These are phyloP conservation scores for Fragaria iinumae DNA, from an alignment of 306 rosid genomes.

Conservation along the genomic window DNA sequence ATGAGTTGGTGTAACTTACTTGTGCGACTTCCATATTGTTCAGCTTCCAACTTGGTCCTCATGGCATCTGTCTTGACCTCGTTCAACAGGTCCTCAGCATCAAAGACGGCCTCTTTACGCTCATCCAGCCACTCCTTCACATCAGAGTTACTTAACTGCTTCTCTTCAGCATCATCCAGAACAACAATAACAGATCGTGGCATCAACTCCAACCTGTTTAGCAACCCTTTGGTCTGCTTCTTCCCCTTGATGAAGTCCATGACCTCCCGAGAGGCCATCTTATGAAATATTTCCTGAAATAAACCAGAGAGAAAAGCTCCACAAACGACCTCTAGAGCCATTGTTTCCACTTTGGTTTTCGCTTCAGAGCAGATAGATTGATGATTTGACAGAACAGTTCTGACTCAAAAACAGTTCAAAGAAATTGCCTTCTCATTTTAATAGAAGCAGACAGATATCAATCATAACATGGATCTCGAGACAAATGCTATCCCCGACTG, in stretches of 20 bases:
- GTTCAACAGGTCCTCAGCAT: slow-evolving; percentile 13
- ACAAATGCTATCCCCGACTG: neutral
- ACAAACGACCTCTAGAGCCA: neutral
- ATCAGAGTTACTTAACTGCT: slow-evolving; percentile 2
- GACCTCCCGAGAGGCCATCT: slow-evolving; percentile 18
- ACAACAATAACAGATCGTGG: neutral
- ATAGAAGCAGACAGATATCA: neutral
- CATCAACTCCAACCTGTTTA: slow-evolving; percentile 10
- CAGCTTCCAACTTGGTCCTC: neutral
- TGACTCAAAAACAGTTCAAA: neutral
- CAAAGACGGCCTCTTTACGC: slow-evolving; percentile 2
- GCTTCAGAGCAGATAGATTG: neutral
- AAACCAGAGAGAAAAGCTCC: slow-evolving; percentile 29
- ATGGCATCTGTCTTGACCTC: neutral
- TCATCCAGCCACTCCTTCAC: slow-evolving; percentile 18
- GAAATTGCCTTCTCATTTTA: neutral
- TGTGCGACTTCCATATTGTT: neutral
- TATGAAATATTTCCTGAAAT: slow-evolving; percentile 21
- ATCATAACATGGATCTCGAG: neutral
- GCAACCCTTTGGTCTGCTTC: neutral
- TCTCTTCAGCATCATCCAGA: slow-evolving; percentile 27
- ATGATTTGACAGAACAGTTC: neutral
- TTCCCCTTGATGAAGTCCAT: neutral
- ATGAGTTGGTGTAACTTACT: neutral
- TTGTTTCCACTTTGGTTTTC: neutral